Percentiles rank a stretch among this genome's conserved stretches.
phyloP scores from a whole-genome alignment of 345 rosid genomes.

The Camelina laxa region DNA sequence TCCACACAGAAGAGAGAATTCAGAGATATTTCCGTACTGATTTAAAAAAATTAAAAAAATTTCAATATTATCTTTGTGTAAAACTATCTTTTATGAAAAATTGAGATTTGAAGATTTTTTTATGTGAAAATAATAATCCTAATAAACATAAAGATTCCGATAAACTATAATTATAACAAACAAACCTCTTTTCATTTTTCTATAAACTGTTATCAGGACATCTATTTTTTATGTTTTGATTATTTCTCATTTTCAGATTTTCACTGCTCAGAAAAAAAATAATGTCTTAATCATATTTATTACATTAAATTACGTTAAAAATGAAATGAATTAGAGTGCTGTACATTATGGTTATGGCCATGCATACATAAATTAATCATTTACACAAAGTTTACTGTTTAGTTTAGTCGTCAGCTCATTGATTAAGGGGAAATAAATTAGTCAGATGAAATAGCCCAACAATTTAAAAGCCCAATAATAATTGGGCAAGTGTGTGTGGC shows the following conservation, averaged over 20 bases:
- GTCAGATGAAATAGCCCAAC: not conserved
- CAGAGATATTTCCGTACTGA: too few relatives aligned
- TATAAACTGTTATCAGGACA: not conserved
- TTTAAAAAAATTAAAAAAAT: too few relatives aligned
- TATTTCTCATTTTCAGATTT: not conserved
- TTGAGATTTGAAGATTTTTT: not conserved
- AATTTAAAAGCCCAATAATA: not conserved
- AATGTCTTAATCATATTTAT: conserved; percentile 13
- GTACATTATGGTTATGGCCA: too few relatives aligned
- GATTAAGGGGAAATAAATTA: too few relatives aligned
- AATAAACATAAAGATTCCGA: not conserved
- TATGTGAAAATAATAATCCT: not conserved
- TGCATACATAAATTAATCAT: too few relatives aligned
- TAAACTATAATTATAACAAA: not conserved
- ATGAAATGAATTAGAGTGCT: too few relatives aligned
- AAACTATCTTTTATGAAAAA: too few relatives aligned
- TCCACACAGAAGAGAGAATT: too few relatives aligned
- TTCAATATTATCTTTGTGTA: too few relatives aligned
- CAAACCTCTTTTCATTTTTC: conserved; percentile 4
- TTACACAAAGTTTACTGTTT: too few relatives aligned
- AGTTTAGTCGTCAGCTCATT: too few relatives aligned
- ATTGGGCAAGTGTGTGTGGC: not conserved
- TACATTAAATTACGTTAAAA: too few relatives aligned
- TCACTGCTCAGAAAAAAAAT: not conserved
- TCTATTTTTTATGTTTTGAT: not conserved